Base-by-base conservation (phyloP, 2,329 filamentous ascomycete species). In the Penicillium sp. region DNA sequence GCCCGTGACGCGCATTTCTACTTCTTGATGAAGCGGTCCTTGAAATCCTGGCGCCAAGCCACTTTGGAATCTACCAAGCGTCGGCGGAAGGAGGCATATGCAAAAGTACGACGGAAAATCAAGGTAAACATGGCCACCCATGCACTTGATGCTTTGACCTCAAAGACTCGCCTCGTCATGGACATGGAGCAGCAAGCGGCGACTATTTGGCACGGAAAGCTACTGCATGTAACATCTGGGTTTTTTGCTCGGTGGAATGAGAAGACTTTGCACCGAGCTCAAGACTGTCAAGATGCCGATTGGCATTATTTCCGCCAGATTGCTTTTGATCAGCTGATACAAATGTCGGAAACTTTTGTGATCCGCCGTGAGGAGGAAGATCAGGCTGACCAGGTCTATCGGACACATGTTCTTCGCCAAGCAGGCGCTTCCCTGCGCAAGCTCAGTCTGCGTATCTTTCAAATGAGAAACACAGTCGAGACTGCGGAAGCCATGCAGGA, bases 371-470 rank as follows among this genome's bases (percentile, higher is more conserved):
- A 60, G 15, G 44, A 67, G 47, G 55, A 67, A 35, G 60, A 67
- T 15, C 66, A 71, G 51, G 76, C 76, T 9, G 42, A 62, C 2
- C 56, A 62, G 1, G 63, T 76, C 23, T 55, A 67, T 34, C 66
- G 69, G 16, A 64, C 73, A 40, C 70, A 68, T 28, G 59, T 70
- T 3, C 66, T 73, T 9, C 60, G 67, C 15, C 59, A 69, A 3
- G 70, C 74, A 10, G 64, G 66, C 8, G 61, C 60, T 10, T 67
- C 66, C 15, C 60, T 80, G 39, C 75, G 74, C 52, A 75, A 71
- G 50, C 60, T 80, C n/a, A 76, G 74, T 36, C 73, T 78, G 59
- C 70, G 70, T 6, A 61, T 75, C 2, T 80, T 80, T 59, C 74
- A 76, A 27, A 60, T 75, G 3, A 64, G 66, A 15, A 69, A 70